Evolutionary conservation across 1,284 basidiomycete species (phyloP).

Genomic region (Irpex sp.): DNA sequence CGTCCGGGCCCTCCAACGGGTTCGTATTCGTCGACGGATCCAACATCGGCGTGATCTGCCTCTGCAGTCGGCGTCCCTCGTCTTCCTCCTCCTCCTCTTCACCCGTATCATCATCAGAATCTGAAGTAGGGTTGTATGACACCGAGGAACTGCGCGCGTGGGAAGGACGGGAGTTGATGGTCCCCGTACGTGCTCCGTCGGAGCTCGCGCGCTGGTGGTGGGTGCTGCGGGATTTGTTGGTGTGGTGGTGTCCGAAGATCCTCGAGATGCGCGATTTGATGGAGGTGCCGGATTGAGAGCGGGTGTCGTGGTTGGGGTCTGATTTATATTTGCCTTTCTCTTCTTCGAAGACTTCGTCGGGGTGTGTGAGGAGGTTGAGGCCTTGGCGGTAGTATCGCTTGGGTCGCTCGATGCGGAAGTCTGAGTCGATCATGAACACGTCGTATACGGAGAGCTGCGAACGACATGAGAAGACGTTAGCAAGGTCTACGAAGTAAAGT

Average conservation of each 20-base stretch:
- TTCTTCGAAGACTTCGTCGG: constrained; percentile 23
- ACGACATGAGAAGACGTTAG: not conserved
- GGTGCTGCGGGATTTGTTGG: not conserved
- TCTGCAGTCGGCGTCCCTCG: constrained; percentile 21
- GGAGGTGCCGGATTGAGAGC: constrained; percentile 36
- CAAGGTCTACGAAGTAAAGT: no score
- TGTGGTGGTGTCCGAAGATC: constrained; percentile 29
- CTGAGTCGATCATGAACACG: constrained; percentile 88
- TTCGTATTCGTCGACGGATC: constrained; percentile 73
- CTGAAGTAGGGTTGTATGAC: constrained; percentile 8
- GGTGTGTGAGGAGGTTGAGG: constrained; percentile 47
- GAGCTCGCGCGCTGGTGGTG: not conserved
- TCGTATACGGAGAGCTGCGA: constrained; percentile 76
- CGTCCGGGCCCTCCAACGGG: constrained; percentile 34
- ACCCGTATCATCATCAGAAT: no score
- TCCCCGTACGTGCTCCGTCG: not conserved
- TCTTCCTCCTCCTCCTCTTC: not conserved
- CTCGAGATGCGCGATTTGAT: constrained; percentile 46
- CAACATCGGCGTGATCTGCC: constrained; percentile 47
- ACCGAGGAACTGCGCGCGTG: constrained; percentile 18
- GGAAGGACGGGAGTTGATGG: not conserved
- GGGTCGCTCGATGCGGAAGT: constrained; percentile 84
- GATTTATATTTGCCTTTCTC: constrained; percentile 14
- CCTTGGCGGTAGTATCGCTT: constrained; percentile 75
- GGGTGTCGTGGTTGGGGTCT: constrained; percentile 14